Evolutionary conservation across 2,329 filamentous ascomycete species (phyloP), one percentile per base, ranked within the genome.

Genomic region (Scedosporium boydii): DNA sequence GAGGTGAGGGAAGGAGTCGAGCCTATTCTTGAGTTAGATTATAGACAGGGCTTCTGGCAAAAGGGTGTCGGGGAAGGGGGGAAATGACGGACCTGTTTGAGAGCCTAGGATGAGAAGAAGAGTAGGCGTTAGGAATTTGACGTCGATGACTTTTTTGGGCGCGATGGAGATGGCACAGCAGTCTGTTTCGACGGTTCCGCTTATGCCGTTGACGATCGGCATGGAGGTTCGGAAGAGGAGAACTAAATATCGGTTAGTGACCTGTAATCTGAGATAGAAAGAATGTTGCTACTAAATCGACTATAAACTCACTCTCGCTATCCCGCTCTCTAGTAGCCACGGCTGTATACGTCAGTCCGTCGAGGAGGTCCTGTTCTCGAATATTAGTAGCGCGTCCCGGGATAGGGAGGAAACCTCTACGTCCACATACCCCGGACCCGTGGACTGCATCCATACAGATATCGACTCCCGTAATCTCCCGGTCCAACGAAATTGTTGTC

Each of bases 61-160:
- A 26, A 26, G 10, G 18, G 4, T 7, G 18, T 10, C 3, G 7
- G 38, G 29, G 26, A 51, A 16, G 53, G 44, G 18, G 21, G 56
- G 26, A 44, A 42, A 21, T 21, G 34, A 21, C 60, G 16, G 10
- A 62, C 60, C 53, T 58, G 57, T 34, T 26, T 55, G 18, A 7
- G 14, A 58, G 12, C 82, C 73, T 1, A 92, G 78, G 1, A 90
- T 67, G 61, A 91, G 77, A 1, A 92, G 70, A 0, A 76, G 78
- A 12, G 79, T 73, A 62, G 88, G 83, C 67, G 88, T 80, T 53
- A 90, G 79, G 68, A 92, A 91, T 69, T 87, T 87, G 14, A 88
- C 72, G 69, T 91, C 87, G 21, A 84, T 71, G 16, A 87, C 73
- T n/a, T 71, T 74, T 10, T 74, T 74, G 5, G 74, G 68, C 0